Conservation (phyloP, 2,329 filamentous ascomycete species). For the Ceratocystis papillata region DNA sequence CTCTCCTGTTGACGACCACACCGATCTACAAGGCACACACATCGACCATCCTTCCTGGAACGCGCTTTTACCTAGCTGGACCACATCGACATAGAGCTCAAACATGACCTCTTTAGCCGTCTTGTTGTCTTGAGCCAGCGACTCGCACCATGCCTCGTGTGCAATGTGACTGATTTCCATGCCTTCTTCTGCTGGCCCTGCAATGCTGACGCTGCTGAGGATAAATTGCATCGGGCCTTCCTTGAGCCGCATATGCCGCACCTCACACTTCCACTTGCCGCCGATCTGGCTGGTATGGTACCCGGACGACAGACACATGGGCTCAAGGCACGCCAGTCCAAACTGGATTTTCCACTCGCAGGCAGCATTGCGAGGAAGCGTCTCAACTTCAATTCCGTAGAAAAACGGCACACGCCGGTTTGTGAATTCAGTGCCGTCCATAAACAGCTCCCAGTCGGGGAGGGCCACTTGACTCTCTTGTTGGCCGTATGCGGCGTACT, state of each 20-base stretch:
- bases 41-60: slow-evolving; percentile 23
- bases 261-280: slow-evolving; percentile 18
- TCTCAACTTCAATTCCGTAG: slow-evolving; percentile 63
- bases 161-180: slow-evolving; percentile 21
- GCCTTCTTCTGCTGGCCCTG: slow-evolving; percentile 17
- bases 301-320: slow-evolving; percentile 19
- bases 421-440: slow-evolving; percentile 32
- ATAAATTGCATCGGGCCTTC: slow-evolving; percentile 20
- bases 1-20: slow-evolving; percentile 31
- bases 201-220: slow-evolving; percentile 14
- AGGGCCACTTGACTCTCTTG: slow-evolving; percentile 31
- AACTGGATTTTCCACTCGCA: slow-evolving; percentile 76
- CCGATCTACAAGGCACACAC: slow-evolving; percentile 32
- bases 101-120: slow-evolving; percentile 17
- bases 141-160: slow-evolving; percentile 26
- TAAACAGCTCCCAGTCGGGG: slow-evolving; percentile 43
- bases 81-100: slow-evolving; percentile 31
- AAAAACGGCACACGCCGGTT: slow-evolving; percentile 48
- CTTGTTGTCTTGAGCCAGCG: slow-evolving; percentile 27
- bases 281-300: slow-evolving; percentile 12
- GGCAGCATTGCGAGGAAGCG: slow-evolving; percentile 59
- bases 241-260: slow-evolving; percentile 19
- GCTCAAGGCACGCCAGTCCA: slow-evolving; percentile 39
- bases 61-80: slow-evolving; percentile 27
- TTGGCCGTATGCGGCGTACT: slow-evolving; percentile 36